Base-by-base conservation (phyloP, 805 yeast species). In the Kazachstania martiniae region DNA sequence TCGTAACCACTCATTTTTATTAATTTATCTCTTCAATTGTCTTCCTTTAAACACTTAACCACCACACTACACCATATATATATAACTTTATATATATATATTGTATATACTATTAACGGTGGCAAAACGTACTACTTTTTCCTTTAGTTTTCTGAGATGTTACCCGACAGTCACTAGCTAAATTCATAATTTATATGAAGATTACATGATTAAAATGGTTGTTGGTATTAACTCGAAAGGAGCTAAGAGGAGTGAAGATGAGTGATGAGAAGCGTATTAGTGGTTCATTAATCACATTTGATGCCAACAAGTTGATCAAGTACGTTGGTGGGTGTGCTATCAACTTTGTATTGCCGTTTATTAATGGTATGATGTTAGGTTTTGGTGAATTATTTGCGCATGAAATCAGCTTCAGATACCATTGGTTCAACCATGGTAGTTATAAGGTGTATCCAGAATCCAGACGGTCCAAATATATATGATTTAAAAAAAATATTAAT, bases 1-100 rank as follows among this genome's bases (percentile, higher is more conserved):
- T 89, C 98, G 94, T 89, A 89, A 41, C 98, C 97, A 70, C 95
- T 84, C 98, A 89, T 89, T 28, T 12, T 50, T n/a, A 19, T 19
- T 8, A 19, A 7, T 10, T 19, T 19, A 10, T 7, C 21, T 19
- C 21, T 19, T 19, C 10, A 19, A n/a, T n/a, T n/a, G n/a, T n/a
- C n/a, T n/a, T n/a, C n/a, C n/a, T n/a, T n/a, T n/a, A n/a, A n/a
- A n/a, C n/a, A n/a, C n/a, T n/a, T n/a, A n/a, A n/a, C n/a, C n/a
- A n/a, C n/a, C n/a, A n/a, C n/a, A n/a, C n/a, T n/a, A n/a, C n/a
- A n/a, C n/a, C n/a, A n/a, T n/a, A n/a, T n/a, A n/a, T n/a, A n/a
- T n/a, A n/a, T n/a, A n/a, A n/a, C n/a, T n/a, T n/a, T n/a, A n/a
- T n/a, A n/a, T n/a, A n/a, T n/a, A n/a, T n/a, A n/a, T n/a, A n/a